Evolutionary conservation across 1,284 basidiomycete genomes (phyloP).

Genomic region (Pyrrhoderma noxium): DNA sequence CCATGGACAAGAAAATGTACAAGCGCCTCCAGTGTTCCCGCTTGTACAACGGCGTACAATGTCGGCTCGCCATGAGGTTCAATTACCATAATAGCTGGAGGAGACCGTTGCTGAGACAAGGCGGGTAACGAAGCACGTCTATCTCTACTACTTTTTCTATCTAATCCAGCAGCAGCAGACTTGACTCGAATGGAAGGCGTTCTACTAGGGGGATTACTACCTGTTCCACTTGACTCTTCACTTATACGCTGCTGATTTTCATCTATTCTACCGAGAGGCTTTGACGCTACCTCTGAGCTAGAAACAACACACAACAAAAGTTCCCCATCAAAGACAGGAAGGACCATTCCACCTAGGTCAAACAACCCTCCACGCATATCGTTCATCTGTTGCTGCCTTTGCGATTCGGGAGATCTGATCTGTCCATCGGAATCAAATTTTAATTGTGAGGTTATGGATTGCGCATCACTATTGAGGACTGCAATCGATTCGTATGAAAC

Average conservation of each 20-base stretch:
- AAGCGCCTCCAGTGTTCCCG: conserved; percentile 65
- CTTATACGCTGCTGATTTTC: too few species aligned
- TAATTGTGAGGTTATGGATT: conserved; percentile 22
- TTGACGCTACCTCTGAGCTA: conserved; percentile 39
- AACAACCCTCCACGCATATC: conserved; percentile 21
- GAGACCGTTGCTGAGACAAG: conserved; percentile 52
- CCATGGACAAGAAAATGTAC: conserved; percentile 71
- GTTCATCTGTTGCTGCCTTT: conserved; percentile 7
- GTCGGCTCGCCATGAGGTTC: conserved; percentile 55
- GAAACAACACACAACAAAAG: conserved; percentile 59
- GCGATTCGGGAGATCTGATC: neutral
- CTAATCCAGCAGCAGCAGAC: conserved; percentile 55
- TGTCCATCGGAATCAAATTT: conserved; percentile 18
- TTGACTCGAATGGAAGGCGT: conserved; percentile 70
- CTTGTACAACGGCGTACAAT: conserved; percentile 66
- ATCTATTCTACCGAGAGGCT: conserved; percentile 54
- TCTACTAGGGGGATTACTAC: conserved; percentile 34
- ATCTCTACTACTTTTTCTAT: conserved; percentile 65
- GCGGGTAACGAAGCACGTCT: conserved; percentile 72
- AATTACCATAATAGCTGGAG: conserved; percentile 35
- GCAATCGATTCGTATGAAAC: conserved; percentile 12
- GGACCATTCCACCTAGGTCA: conserved; percentile 57
- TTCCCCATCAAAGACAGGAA: conserved; percentile 68
- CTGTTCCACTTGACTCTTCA: conserved; percentile 14
- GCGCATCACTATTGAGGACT: conserved; percentile 30